Evolutionary conservation across 192 early-diverging fungal species (phyloP).

Genomic region (Haplosporangium gracile): DNA sequence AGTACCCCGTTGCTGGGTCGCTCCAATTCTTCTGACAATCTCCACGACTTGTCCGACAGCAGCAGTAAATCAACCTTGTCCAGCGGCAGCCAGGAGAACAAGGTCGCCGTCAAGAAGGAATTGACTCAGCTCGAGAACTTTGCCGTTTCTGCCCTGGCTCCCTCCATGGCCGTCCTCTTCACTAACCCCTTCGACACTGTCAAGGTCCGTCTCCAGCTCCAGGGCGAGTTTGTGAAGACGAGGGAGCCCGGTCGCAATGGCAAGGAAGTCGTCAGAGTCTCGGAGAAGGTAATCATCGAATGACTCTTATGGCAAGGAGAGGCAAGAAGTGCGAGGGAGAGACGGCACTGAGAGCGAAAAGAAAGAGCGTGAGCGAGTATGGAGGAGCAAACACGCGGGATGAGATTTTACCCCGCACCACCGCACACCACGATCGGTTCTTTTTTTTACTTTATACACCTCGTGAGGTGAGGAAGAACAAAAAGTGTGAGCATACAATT

Average conservation of each 20-base stretch:
- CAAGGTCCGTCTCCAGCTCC: conserved; percentile 79
- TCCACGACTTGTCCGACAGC: conserved; percentile 16
- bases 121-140: conserved; percentile 70
- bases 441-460: conserved; percentile 13
- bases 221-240: conserved; percentile 67
- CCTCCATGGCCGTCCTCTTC: conserved; percentile 78
- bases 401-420: conserved; percentile 19
- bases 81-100: neutral
- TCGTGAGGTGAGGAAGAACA: conserved; percentile 14
- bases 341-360: neutral
- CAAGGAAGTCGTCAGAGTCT: conserved; percentile 54
- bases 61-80: neutral
- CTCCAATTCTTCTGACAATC: conserved; percentile 22
- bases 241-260: conserved; percentile 52
- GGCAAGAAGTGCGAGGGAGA: neutral
- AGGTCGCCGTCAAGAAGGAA: conserved; percentile 22
- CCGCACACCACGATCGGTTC: neutral
- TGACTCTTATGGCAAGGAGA: neutral
- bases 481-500: conserved; percentile 4
- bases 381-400: conserved; percentile 7
- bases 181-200: conserved; percentile 86
- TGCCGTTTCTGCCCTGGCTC: conserved; percentile 71
- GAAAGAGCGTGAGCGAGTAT: neutral
- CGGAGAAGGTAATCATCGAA: conserved; percentile 52
- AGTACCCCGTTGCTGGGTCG: conserved; percentile 51